Conservation (phyloP, 2,329 filamentous ascomycete genomes). For the Didymella segeticola region DNA sequence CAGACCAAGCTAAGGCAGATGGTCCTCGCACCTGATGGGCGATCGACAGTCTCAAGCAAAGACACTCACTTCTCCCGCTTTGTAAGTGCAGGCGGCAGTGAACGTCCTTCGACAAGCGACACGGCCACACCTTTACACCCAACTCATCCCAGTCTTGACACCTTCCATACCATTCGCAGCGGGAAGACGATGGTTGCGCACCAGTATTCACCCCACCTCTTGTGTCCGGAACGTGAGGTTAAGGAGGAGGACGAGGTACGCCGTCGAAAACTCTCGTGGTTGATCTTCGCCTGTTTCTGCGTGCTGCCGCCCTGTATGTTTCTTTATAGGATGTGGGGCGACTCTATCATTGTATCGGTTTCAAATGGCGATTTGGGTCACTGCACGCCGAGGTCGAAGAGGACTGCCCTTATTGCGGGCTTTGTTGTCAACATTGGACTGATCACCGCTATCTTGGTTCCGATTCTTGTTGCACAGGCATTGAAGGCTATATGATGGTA, state of each 20-base stretch:
- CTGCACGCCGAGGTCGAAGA: constrained; percentile 41
- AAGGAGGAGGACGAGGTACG: constrained; percentile 35
- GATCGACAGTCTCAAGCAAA: constrained; percentile 28
- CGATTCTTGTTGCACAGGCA: constrained; percentile 33
- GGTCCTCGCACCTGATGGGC: constrained; percentile 38
- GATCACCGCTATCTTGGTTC: constrained; percentile 31
- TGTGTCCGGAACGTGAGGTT: constrained; percentile 35
- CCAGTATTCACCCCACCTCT: constrained; percentile 38
- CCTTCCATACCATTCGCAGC: constrained; percentile 17
- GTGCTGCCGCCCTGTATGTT: constrained; percentile 46
- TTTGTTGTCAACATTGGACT: constrained; percentile 37
- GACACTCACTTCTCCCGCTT: constrained; percentile 32
- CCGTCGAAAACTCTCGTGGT: constrained; percentile 41
- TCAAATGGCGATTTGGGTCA: constrained; percentile 41
- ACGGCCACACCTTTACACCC: constrained; percentile 37
- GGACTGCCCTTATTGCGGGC: constrained; percentile 39
- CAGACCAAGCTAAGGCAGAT: constrained; percentile 46
- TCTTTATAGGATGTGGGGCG: constrained; percentile 45
- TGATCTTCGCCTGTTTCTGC: constrained; percentile 43
- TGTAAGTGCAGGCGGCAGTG: constrained; percentile 21
- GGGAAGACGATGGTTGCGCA: constrained; percentile 2
- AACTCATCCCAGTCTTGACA: constrained; percentile 24
- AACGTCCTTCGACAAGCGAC: constrained; percentile 41
- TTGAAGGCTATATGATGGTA: constrained; percentile 23
- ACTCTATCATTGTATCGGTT: constrained; percentile 37